A percentile compares a stretch with the other conserved stretches of the same genome.
Conservation (phyloP, 192 early-diverging fungal species). For the Podila horticola region DNA sequence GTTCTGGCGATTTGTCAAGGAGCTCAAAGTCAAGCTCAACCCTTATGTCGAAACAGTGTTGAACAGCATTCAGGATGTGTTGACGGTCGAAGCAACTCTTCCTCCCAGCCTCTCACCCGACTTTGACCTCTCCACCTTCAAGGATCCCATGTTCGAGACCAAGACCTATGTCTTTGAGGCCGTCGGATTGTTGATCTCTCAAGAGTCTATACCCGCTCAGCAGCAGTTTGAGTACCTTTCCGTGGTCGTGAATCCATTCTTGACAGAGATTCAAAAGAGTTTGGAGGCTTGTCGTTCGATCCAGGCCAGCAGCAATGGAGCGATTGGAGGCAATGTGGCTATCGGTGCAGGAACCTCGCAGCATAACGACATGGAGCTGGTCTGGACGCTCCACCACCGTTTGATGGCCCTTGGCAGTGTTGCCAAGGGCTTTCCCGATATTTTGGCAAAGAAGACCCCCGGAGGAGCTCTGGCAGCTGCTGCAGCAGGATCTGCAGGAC, state of each 20-base stretch:
- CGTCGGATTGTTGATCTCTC: conserved; percentile 91
- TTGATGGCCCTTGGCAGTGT: conserved; percentile 87
- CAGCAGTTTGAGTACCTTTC: conserved; percentile 79
- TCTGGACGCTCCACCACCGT: conserved; percentile 83
- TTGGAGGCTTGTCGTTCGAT: conserved; percentile 72
- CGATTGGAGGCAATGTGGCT: conserved; percentile 9
- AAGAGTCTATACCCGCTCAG: conserved; percentile 68
- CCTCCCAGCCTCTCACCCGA: conserved; percentile 53
- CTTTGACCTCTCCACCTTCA: conserved; percentile 57
- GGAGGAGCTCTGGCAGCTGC: conserved; percentile 33
- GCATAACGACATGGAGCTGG: conserved; percentile 72
- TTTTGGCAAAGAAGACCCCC: conserved; percentile 29
- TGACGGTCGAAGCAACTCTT: conserved; percentile 74
- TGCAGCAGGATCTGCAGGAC: conserved; percentile 43
- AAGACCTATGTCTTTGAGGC: conserved; percentile 94
- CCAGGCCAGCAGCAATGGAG: conserved; percentile 37
- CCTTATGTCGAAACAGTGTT: conserved; percentile 73
- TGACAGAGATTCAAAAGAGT: conserved; percentile 78
- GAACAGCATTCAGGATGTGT: conserved; percentile 72
- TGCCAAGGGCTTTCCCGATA: conserved; percentile 78
- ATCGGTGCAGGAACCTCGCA: conserved; percentile 59
- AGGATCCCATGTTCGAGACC: conserved; percentile 62
- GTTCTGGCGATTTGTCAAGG: conserved; percentile 85
- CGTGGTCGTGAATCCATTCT: conserved; percentile 81
- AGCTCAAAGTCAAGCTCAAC: conserved; percentile 64